Conservation (phyloP, 2,329 filamentous ascomycete genomes). For the Ceratocystis alfenasii region DNA sequence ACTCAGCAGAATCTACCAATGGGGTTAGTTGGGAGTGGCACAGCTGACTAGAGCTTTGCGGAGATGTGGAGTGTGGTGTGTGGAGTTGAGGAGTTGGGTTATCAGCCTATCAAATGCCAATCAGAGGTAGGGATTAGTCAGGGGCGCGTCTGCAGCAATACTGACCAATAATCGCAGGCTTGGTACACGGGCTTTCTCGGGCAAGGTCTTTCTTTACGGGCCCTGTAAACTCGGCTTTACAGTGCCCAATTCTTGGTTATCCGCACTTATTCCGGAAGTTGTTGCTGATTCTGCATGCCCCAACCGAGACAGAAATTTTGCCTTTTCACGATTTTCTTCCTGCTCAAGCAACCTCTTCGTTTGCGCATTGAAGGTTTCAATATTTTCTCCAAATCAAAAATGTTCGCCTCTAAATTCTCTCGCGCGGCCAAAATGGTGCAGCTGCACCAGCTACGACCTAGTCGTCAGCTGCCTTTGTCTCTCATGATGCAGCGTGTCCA, state of each 20-base stretch:
- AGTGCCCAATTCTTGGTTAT: slow-evolving; percentile 1
- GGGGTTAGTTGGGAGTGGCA: slow-evolving; percentile 14
- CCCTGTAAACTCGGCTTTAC: slow-evolving; percentile 1
- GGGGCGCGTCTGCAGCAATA: neutral
- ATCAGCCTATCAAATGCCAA: slow-evolving; percentile 18
- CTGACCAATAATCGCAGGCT: slow-evolving; percentile 18
- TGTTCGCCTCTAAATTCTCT: slow-evolving; percentile 36
- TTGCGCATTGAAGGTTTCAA: neutral
- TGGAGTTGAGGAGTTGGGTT: slow-evolving; percentile 12
- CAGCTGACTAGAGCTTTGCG: slow-evolving; percentile 1
- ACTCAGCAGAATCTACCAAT: slow-evolving; percentile 1
- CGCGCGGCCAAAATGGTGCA: slow-evolving; percentile 36
- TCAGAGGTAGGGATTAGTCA: slow-evolving; percentile 21
- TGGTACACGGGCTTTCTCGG: slow-evolving; percentile 21
- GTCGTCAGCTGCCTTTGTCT: slow-evolving; percentile 33
- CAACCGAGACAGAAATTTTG: slow-evolving; percentile 16
- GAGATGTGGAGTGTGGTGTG: slow-evolving; percentile 5
- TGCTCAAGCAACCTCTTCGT: neutral
- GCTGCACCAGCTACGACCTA: slow-evolving; percentile 31
- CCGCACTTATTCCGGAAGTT: slow-evolving; percentile 12
- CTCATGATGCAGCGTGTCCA: slow-evolving; percentile 45
- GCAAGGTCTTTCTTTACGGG: neutral
- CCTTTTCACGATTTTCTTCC: neutral
- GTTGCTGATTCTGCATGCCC: slow-evolving; percentile 17
- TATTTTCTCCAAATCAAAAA: slow-evolving; percentile 23